Evolutionary conservation across 2,329 filamentous ascomycete species (phyloP), one percentile per base, ranked within the genome.

Genomic region (Tympanopsis confertula): DNA sequence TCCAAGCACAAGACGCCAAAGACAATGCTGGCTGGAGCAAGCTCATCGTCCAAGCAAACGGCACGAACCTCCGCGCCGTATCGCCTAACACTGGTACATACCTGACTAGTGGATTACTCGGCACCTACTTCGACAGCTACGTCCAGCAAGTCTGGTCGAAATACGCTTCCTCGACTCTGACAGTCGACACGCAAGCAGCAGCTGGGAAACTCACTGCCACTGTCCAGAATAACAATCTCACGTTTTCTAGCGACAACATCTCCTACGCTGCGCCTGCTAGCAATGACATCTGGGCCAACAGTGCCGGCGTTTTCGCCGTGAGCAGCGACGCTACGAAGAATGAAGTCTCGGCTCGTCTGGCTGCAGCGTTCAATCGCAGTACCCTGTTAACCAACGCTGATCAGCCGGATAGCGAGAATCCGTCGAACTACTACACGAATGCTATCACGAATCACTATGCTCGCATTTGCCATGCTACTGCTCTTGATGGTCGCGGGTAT

Each of bases 281-380:
- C 4, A 18, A 26, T 17, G 33, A 32, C 14, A 13, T 17, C 7
- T 4, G 13, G 12, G n/a, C 36, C n/a, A 76, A 76, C 0, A 69
- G 75, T 1, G 80, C 81, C 55, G 65, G 58, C 2, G 55, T 48
- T 29, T 60, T 59, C 36, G 47, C 59, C 4, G 47, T 47, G 3
- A 57, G 56, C 26, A 61, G 65, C 39, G 50, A 56, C 2, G 60
- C 59, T 36, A 57, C 66, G 49, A 65, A 68, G 51, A 70, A 73
- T 42, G 77, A 78, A 29, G 71, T 88, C 39, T 78, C 78, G 5
- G 82, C 86, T 0, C 69, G 85, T n/a, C 59, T 91, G 13, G 72
- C 80, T 0, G 84, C 85, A 1, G 82, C 80, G 1, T 74, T 89
- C 49, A 86, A 88, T 57, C 70, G 85, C 17, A 78, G 72, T 22